A percentile compares a stretch with the other conserved stretches of the same genome.
Evolutionary conservation across 2,329 filamentous ascomycete genomes (phyloP).

Genomic region (Paecilomyces fulvus): DNA sequence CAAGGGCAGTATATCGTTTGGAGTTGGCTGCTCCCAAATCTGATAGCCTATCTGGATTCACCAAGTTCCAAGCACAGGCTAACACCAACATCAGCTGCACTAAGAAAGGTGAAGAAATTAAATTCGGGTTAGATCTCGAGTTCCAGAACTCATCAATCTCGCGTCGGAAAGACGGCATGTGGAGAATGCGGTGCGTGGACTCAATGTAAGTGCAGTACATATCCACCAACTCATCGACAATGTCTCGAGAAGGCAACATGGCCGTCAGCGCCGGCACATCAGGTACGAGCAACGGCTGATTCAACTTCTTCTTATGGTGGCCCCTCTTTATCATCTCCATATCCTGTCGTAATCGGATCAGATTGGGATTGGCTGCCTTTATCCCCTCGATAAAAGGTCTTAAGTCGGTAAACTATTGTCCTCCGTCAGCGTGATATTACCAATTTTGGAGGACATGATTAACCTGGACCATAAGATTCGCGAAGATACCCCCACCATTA

Average conservation of each 20-base stretch:
- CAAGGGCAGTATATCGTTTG: constrained; percentile 31
- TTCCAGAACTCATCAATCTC: constrained; percentile 32
- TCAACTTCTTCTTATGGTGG: constrained; percentile 22
- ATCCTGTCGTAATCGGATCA: constrained; percentile 25
- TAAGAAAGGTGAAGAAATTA: constrained; percentile 23
- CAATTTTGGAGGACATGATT: constrained; percentile 1
- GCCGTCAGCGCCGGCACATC: constrained; percentile 21
- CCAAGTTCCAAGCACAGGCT: constrained; percentile 31
- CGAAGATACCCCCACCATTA: constrained; percentile 31
- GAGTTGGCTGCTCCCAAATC: constrained; percentile 19
- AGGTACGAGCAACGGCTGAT: constrained; percentile 20
- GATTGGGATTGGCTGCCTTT: constrained; percentile 25
- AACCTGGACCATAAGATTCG: constrained; percentile 33
- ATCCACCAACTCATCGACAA: constrained; percentile 29
- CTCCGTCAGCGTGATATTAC: not conserved
- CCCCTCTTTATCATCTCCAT: constrained; percentile 24
- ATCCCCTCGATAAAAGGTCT: constrained; percentile 30
- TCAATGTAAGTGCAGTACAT: constrained; percentile 34
- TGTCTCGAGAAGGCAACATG: constrained; percentile 25
- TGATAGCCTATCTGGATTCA: constrained; percentile 19
- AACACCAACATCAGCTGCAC: constrained; percentile 31
- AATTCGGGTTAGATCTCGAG: constrained; percentile 15
- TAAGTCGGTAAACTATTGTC: constrained; percentile 29
- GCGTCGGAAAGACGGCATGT: constrained; percentile 31
- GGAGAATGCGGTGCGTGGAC: constrained; percentile 31